Percentiles rank a stretch among this genome's conserved stretches.
These are phyloP conservation scores for Oryza coarctata DNA, from an alignment of 176 grass and related monocot species.

Conservation along the genomic window DNA sequence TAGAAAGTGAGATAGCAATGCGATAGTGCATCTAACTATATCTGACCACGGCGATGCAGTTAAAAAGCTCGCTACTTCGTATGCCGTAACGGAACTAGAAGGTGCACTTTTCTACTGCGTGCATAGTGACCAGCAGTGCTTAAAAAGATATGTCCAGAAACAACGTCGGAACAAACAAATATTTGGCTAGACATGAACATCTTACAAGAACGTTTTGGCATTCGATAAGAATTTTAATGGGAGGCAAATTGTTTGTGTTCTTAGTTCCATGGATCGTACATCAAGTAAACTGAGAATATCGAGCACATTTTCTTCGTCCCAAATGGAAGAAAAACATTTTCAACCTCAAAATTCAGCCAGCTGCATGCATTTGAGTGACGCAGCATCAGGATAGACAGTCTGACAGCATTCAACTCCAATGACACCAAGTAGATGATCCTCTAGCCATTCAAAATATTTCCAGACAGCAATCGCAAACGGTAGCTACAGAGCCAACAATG, in stretches of 20 bases:
- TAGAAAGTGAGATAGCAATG: too few species aligned
- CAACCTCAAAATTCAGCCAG: not conserved
- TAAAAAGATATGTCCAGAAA: not conserved
- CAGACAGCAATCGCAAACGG: not conserved
- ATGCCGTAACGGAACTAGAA: not conserved
- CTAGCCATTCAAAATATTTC: conserved; percentile 27
- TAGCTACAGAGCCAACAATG: conserved; percentile 65
- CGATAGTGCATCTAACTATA: too few species aligned
- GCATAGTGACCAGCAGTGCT: not conserved
- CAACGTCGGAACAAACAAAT: not conserved
- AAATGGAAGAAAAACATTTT: not conserved
- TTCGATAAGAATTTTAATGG: not conserved
- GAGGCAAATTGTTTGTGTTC: not conserved
- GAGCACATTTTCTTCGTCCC: not conserved
- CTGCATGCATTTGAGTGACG: not conserved
- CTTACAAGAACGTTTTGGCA: not conserved
- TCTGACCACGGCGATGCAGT: too few species aligned
- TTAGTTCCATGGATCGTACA: not conserved
- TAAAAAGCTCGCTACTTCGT: too few species aligned
- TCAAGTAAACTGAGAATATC: not conserved
- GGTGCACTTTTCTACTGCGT: too few species aligned
- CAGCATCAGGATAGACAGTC: not conserved
- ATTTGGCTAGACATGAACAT: not conserved
- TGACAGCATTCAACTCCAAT: not conserved
- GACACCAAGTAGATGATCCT: conserved; percentile 23